phyloP scores from a whole-genome alignment of 352 stramenopile species.

The Pythium dissimile region DNA sequence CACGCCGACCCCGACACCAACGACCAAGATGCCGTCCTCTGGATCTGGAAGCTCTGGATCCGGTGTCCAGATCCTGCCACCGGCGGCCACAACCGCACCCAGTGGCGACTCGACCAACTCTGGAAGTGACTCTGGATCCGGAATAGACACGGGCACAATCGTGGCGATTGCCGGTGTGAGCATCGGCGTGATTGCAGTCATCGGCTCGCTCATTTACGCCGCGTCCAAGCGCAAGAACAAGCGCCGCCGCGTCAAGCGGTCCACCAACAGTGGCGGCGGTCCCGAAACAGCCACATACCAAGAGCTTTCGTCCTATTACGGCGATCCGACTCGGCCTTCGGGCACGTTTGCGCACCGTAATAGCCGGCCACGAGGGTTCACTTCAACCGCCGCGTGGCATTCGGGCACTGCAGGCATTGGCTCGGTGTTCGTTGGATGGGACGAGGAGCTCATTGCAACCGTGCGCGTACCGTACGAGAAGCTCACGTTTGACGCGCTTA shows the following conservation, averaged over 20 bases:
- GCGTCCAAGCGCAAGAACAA: background rate
- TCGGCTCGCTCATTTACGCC: background rate
- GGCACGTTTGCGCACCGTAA: background rate
- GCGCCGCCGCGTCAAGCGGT: background rate
- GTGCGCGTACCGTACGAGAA: slow-evolving; percentile 45
- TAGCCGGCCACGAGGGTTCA: background rate
- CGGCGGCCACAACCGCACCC: background rate
- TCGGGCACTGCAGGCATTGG: background rate
- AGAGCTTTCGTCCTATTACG: slow-evolving; percentile 5
- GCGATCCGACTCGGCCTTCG: background rate
- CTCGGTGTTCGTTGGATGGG: slow-evolving; percentile 3
- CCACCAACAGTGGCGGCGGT: background rate
- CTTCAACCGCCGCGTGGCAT: background rate
- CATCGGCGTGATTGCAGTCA: background rate
- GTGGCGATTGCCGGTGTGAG: slow-evolving; percentile 2
- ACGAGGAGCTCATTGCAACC: slow-evolving; percentile 16
- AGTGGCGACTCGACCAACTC: background rate
- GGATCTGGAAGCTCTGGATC: background rate
- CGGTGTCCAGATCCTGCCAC: background rate
- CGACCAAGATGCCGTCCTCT: background rate
- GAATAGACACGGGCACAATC: slow-evolving; percentile 1
- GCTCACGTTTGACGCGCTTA: slow-evolving; percentile 35
- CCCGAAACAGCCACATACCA: slow-evolving; percentile 1
- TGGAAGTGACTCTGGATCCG: background rate
- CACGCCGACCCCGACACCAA: background rate